Evolutionary conservation across 1,284 basidiomycete genomes (phyloP), one percentile per base, ranked within the genome.

Genomic region (Fomitiporia mediterranea): DNA sequence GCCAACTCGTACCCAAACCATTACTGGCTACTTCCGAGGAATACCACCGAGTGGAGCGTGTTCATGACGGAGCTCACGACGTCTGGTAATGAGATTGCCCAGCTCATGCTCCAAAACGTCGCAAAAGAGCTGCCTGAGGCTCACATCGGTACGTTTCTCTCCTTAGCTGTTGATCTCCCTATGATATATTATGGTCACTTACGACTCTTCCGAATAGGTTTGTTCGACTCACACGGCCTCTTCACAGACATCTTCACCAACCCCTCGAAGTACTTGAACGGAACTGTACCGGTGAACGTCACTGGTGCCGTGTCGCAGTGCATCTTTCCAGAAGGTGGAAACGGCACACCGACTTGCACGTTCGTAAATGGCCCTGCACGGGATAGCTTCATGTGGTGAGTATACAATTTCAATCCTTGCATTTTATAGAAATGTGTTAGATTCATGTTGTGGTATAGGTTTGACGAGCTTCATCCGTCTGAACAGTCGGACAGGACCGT

Each of bases 41-140:
- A 75, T 62, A 66, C 70, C 32, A 74, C 73, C 2, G 72, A 70
- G 55, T 74, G 72, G 71, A 69, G 65, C 58, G 58, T 74, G 28
- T 64, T 67, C 55, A 73, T 74, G 67, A 65, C 65, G 2, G 70
- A 74, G 60, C 50, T 74, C 6, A 66, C 66, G 6, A 65, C 60
- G 23, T 61, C 68, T 13, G 70, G 69, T 2, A 76, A 76, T 60
- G 67, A 62, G 9, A 56, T 75, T 9, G 65, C 69, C 9, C 60
- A 67, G 46, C 61, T 72, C 28, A 64, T 70, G 64, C 67, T 74
- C 1, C 59, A 67, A 37, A 59, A 62, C 15, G 58, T 73, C 6
- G 66, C 68, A 1, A 63, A 67, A 6, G 61, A 56, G 3, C 66
- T 74, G 7, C 67, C 66, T 7, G 71, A 67, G 4, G 72, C 73